Evolutionary conservation across 768 basidiomycete genomes (phyloP), one percentile per base, ranked within the genome.

Genomic region (Galerina sulciceps): DNA sequence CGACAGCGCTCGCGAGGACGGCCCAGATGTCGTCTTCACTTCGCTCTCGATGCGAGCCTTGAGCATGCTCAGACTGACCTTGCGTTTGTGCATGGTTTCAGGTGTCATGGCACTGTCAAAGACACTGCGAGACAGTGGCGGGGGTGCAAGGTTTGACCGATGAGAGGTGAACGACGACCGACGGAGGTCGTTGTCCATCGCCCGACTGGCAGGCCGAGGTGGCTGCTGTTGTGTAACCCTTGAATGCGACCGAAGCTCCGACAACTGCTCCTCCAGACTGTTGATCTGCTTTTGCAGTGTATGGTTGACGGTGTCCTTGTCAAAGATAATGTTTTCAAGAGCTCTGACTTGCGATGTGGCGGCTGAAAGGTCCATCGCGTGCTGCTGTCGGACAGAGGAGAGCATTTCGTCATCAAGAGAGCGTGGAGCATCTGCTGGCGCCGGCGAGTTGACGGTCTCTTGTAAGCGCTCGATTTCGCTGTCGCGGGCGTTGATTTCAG

Each of bases 11-110:
- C 86, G 77, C 17, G 85, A 85, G 3, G 80, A 75, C 1, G 84
- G 79, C 34, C 76, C 77, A 37, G 76, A 73, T 14, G 75, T 59
- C 20, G 74, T 73, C 14, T 81, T 85, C 17, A 81, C 75, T 72
- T 95, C 93, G 69, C 90, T 89, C 59, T 94, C 91, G 65, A 95
- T 95, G 43, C 93, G 86, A 18, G 91, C 93, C 68, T 93, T 94
- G 50, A 96, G 84, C 91, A 96, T 95, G 72, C 88, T 86, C 64
- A 95, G 73, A 73, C 90, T 92, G 65, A 93, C 86, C 65, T 86
- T 84, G 55, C 93, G 88, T 68, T 93, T 93, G 73, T 94, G 92
- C 26, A 84, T 78, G 36, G 89, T 88, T 71, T 92, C 90, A 0
- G 89, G 82, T 6, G 89, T 85, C 47, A 94, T 79, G 50, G 81